Evolutionary conservation across 768 basidiomycete genomes (phyloP), one percentile per base, ranked within the genome.

Genomic region (Tricholomella constricta): DNA sequence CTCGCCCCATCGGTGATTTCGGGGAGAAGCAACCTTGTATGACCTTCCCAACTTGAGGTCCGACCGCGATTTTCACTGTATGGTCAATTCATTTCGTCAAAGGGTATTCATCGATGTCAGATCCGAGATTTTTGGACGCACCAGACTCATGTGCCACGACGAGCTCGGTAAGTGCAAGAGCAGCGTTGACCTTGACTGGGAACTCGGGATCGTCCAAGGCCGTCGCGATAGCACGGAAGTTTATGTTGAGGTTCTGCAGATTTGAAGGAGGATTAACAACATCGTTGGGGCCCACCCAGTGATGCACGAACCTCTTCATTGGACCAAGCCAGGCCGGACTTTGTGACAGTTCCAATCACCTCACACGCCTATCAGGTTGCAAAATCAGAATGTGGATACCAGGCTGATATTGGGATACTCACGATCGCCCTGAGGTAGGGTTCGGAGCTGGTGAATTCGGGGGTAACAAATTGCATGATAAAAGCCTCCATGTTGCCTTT

Each of bases 171-270:
- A 96, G 73, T 2, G 90, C 85, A 55, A 94, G 72, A 1, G 86
- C 86, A 6, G 91, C 91, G 48, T 92, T 89, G 8, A 94, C 89
- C 32, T 86, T 83, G 25, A 94, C 91, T 0, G 92, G 91, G 49
- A 94, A 77, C 57, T 90, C 87, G 0, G 81, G 65, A 59, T 95
- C 91, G 62, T 91, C 88, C 43, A 94, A 73, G 6, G 81, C 81
- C n/a, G 72, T 69, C 19, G 84, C 82, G 40, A 89, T 78, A 1
- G 83, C 85, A 34, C 78, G 76, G 71, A 88, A 89, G 63, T 87
- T 82, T 26, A 68, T 71, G 52, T 77, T 78, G 62, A 93, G 69
- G 62, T 83, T 79, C 86, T 91, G 51, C 35, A 12, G 38, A 41
- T 40, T 42, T 10, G 54, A 38, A 34, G 43, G 2, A 40, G 25